Base-by-base conservation (phyloP, 2,329 filamentous ascomycete species). In the Curvularia sp. region DNA sequence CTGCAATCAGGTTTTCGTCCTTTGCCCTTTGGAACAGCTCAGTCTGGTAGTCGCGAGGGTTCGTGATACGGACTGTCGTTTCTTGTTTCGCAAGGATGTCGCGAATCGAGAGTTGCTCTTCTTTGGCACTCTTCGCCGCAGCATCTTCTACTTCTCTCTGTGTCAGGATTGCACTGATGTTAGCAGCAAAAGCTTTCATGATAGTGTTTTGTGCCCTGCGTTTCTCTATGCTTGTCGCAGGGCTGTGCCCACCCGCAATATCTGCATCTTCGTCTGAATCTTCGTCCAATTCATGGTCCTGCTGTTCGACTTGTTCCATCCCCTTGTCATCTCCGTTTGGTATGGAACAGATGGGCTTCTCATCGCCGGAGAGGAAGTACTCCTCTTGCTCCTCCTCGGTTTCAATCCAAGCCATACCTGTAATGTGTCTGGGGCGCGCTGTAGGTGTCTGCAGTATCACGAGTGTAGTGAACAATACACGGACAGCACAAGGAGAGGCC, bases 11-110 rank as follows among this genome's bases (percentile, higher is more conserved):
- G 72, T 99, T 99, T 66, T 89, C 85, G 51, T 85, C 73, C 72
- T 95, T 97, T 4, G 95, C 94, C 63, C 86, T 86, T 75, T 97
- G 92, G 70, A 95, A 98, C 0, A 99, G 84, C 73, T 98, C 94
- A 12, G 91, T 81, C 75, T 99, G 95, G 71, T 98, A 99, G 69
- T 97, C 92, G 49, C 94, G 85, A 0, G 93, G 92, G 53, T 88
- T 89, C 10, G 87, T 85, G 58, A 95, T 93, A 53, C 92, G 91
- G 35, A 77, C 69, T 1, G 77, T 77, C 5, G 79, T 78, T 47
- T 84, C 82, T 62, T 86, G 80, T 57, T 83, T 83, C 7, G 80
- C 80, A 52, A 87, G 76, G 4, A 88, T 76, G 46, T 81, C 78
- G n/a, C 79, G 78, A 41, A 84, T 83, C 1, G 84, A 86, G 20